A percentile compares a stretch with the other conserved stretches of the same genome.
Evolutionary conservation across 495 filamentous ascomycete genomes (phyloP).

Genomic region (Aspergillus indologenus): DNA sequence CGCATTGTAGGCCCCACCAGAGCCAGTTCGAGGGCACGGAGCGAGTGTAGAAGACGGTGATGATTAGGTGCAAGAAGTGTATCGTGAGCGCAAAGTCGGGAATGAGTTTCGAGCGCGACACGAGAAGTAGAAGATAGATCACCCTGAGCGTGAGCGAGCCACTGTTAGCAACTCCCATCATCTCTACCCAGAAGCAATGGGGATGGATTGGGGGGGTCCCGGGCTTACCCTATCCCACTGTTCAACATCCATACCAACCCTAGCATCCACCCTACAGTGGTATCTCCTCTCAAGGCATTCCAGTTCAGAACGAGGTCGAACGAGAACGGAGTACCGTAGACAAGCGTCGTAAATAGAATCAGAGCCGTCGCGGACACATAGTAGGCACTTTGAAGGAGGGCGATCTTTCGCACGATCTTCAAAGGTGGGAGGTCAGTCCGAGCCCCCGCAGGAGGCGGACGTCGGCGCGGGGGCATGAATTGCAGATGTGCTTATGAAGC

Average conservation of each 20-base stretch:
- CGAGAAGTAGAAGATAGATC: slow-evolving; percentile 72
- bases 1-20: slow-evolving; percentile 83
- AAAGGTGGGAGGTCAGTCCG: slow-evolving; percentile 78
- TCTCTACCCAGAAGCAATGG: neutral
- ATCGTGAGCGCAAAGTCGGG: slow-evolving; percentile 91
- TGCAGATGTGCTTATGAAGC: slow-evolving; percentile 11
- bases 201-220: neutral
- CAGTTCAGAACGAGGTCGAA: slow-evolving; percentile 75
- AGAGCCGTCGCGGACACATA: slow-evolving; percentile 72
- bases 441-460: slow-evolving; percentile 74
- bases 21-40: slow-evolving; percentile 68
- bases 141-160: slow-evolving; percentile 35
- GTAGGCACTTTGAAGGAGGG: slow-evolving; percentile 78
- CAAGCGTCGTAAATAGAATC: slow-evolving; percentile 83
- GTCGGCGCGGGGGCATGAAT: slow-evolving; percentile 72
- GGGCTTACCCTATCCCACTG: slow-evolving; percentile 67
- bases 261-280: slow-evolving; percentile 86
- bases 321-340: slow-evolving; percentile 70
- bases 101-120: slow-evolving; percentile 85
- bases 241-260: slow-evolving; percentile 84
- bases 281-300: slow-evolving; percentile 81
- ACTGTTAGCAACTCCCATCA: slow-evolving; percentile 4
- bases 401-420: slow-evolving; percentile 83
- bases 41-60: slow-evolving; percentile 71
- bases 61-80: slow-evolving; percentile 79